phyloP scores from a whole-genome alignment of 2,329 filamentous ascomycete genomes.

The Nigrospora sphaerica region DNA sequence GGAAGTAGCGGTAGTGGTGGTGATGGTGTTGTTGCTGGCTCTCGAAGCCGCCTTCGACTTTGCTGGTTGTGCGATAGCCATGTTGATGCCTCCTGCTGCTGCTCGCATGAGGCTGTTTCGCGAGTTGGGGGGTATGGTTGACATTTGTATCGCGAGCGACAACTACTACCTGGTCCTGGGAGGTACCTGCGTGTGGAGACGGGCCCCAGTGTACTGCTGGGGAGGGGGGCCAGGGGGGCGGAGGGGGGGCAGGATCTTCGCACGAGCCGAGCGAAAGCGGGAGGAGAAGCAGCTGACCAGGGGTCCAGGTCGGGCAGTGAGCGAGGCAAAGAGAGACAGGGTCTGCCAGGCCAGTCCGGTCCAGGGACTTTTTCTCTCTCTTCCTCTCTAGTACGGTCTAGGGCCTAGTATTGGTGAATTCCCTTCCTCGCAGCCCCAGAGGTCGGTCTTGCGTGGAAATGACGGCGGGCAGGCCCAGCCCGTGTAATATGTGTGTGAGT shows the following conservation, averaged over 20 bases:
- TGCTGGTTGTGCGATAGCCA: constrained; percentile 52
- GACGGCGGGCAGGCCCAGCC: constrained; percentile 15
- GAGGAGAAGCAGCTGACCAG: constrained; percentile 18
- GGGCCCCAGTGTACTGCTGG: constrained; percentile 8
- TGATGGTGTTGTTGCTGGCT: constrained; percentile 34
- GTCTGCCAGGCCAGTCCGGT: neutral
- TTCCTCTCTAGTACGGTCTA: constrained; percentile 5
- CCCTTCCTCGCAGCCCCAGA: constrained; percentile 8
- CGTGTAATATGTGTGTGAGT: constrained; percentile 9
- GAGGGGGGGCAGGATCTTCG: constrained; percentile 11
- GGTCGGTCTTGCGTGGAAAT: constrained; percentile 14
- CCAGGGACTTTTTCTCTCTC: constrained; percentile 1
- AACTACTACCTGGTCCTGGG: constrained; percentile 7
- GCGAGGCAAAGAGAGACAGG: constrained; percentile 14
- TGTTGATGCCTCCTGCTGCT: constrained; percentile 38
- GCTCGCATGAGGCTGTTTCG: constrained; percentile 41
- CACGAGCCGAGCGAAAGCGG: constrained; percentile 35
- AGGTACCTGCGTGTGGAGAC: constrained; percentile 35
- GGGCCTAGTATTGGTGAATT: constrained; percentile 8
- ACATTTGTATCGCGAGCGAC: constrained; percentile 49
- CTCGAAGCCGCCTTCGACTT: constrained; percentile 54
- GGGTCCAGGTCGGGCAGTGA: constrained; percentile 22
- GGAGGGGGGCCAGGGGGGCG: constrained; percentile 15
- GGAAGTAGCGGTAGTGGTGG: constrained; percentile 41
- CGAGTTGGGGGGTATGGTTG: constrained; percentile 57